Evolutionary conservation across 495 filamentous ascomycete species (phyloP).

Genomic region (Cercophora newfieldiana): DNA sequence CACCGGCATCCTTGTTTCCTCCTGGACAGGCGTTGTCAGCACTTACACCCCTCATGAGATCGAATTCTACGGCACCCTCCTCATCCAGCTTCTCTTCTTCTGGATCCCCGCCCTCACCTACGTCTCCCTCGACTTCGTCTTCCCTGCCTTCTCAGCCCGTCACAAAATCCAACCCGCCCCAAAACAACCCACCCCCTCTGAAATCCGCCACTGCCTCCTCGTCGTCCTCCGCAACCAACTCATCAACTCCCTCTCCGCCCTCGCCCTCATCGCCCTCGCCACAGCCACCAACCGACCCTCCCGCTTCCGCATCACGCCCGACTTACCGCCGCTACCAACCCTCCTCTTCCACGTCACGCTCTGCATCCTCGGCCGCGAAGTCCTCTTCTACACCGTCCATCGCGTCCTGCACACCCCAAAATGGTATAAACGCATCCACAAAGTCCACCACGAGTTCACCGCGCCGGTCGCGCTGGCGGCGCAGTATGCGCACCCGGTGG

Average conservation of each 20-base stretch:
- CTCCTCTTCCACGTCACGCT: constrained; percentile 46
- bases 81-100: constrained; percentile 51
- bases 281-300: constrained; percentile 24
- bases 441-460: constrained; percentile 58
- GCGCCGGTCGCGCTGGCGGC: constrained; percentile 59
- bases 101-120: constrained; percentile 52
- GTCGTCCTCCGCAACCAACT: constrained; percentile 52
- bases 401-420: constrained; percentile 52
- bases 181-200: constrained; percentile 48
- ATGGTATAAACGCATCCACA: constrained; percentile 56
- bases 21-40: constrained; percentile 25
- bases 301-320: constrained; percentile 38
- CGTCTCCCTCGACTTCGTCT: constrained; percentile 42
- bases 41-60: constrained; percentile 22
- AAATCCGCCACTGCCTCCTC: constrained; percentile 47
- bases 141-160: constrained; percentile 48
- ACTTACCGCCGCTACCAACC: constrained; percentile 37
- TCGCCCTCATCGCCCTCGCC: constrained; percentile 31
- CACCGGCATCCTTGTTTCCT: neutral
- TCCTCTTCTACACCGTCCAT: constrained; percentile 59
- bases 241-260: constrained; percentile 40
- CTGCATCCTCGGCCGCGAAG: constrained; percentile 51
- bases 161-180: constrained; percentile 59
- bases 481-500: constrained; percentile 60
- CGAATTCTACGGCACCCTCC: constrained; percentile 48